phyloP scores from a whole-genome alignment of 148 eudicot genomes.

The Pouteria glomerata region DNA sequence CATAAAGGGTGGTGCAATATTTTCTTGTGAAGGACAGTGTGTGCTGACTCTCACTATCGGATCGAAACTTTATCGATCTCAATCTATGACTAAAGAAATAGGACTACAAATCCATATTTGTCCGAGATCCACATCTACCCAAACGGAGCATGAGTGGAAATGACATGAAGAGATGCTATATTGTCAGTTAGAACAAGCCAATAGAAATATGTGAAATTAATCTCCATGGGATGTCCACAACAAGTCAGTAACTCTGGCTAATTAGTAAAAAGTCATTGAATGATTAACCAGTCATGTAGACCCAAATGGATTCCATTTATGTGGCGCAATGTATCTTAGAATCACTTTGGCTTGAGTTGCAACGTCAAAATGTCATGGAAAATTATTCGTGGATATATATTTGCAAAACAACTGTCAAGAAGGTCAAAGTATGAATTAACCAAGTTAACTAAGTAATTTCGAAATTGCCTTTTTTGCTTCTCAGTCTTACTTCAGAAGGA shows the following conservation, averaged over 20 bases:
- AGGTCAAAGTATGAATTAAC: background rate
- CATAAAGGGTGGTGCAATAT: conserved; percentile 21
- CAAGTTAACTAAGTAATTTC: background rate
- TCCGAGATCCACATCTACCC: too few relatives aligned
- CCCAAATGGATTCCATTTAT: background rate
- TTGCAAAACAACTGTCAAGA: background rate
- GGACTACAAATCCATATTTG: conserved; percentile 28
- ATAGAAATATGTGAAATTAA: background rate
- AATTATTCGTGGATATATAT: background rate
- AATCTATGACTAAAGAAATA: background rate
- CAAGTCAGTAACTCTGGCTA: too few relatives aligned
- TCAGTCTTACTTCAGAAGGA: too few relatives aligned
- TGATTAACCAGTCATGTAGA: background rate
- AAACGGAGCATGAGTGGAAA: background rate
- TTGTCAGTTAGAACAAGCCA: background rate
- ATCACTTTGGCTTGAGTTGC: background rate
- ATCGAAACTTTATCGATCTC: background rate
- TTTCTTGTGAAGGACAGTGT: background rate
- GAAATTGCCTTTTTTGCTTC: background rate
- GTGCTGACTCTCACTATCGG: background rate
- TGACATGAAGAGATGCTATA: background rate
- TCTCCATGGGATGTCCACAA: too few relatives aligned
- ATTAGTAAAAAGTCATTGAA: background rate
- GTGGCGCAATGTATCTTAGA: background rate
- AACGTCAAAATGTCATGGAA: background rate